These are phyloP conservation scores for Blastomyces gilchristii DNA, from an alignment of 2,329 filamentous ascomycete genomes.

Conservation along the genomic window DNA sequence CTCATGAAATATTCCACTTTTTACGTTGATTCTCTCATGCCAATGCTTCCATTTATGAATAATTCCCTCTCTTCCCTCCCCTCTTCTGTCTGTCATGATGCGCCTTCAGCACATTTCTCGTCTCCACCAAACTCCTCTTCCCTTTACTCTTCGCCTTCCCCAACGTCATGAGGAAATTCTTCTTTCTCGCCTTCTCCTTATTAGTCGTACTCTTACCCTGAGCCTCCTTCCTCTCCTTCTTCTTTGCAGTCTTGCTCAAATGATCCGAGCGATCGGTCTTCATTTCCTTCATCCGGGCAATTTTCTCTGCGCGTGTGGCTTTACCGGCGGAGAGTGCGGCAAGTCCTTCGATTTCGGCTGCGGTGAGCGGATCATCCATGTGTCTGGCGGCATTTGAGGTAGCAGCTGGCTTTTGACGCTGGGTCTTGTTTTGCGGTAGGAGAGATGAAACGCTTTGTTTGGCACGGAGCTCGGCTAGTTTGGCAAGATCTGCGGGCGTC, in stretches of 20 bases:
- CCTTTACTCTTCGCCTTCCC: constrained; percentile 93
- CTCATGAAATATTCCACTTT: not conserved
- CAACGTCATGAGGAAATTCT: constrained; percentile 98
- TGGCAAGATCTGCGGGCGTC: constrained; percentile 90
- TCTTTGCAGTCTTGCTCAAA: constrained; percentile 72
- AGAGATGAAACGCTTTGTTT: constrained; percentile 59
- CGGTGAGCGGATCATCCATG: constrained; percentile 78
- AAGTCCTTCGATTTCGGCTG: constrained; percentile 82
- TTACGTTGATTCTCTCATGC: not conserved
- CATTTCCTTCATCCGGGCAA: constrained; percentile 72
- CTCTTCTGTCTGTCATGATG: constrained; percentile 76
- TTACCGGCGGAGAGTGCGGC: constrained; percentile 62
- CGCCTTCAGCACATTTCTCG: constrained; percentile 65
- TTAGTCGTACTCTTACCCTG: constrained; percentile 96
- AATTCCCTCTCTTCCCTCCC: constrained; percentile 72
- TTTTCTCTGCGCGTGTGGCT: constrained; percentile 77
- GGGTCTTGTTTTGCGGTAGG: constrained; percentile 36
- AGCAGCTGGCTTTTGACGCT: constrained; percentile 36
- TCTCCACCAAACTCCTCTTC: constrained; percentile 84
- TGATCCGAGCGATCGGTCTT: constrained; percentile 69
- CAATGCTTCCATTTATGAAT: not conserved
- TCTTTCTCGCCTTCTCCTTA: constrained; percentile 89
- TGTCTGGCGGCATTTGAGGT: constrained; percentile 48
- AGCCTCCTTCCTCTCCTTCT: constrained; percentile 75
- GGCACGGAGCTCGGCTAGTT: constrained; percentile 77